phyloP scores from a whole-genome alignment of 441 rosid genomes.

The Gossypium laxum region DNA sequence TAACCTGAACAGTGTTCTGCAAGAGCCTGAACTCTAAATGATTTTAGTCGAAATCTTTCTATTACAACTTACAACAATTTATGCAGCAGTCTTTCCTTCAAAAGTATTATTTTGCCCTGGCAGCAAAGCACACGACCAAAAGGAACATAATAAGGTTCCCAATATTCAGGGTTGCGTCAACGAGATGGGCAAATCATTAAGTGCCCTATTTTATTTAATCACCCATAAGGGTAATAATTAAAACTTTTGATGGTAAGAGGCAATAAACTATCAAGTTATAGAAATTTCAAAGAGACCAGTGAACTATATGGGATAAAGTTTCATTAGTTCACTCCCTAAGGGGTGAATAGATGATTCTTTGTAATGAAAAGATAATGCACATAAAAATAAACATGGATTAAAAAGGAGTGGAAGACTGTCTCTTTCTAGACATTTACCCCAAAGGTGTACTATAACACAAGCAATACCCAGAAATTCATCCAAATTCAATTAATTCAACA shows the following conservation, averaged over 20 bases:
- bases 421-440: constrained; percentile 1
- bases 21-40: background rate
- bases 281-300: background rate
- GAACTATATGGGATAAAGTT: background rate
- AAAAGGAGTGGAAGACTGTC: background rate
- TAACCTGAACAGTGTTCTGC: background rate
- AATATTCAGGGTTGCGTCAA: background rate
- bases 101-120: constrained; percentile 1
- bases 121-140: background rate
- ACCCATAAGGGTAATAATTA: background rate
- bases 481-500: constrained; percentile 1
- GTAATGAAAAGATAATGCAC: background rate
- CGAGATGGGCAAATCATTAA: background rate
- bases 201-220: background rate
- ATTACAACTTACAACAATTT: background rate
- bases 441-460: background rate
- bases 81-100: background rate
- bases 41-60: background rate
- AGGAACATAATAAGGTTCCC: background rate
- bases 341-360: background rate
- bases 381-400: background rate
- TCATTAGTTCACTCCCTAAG: background rate
- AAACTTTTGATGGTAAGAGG: background rate
- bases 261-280: background rate
- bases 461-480: background rate